phyloP scores from a whole-genome alignment of 768 basidiomycete species.

The Naganishia randhawae region DNA sequence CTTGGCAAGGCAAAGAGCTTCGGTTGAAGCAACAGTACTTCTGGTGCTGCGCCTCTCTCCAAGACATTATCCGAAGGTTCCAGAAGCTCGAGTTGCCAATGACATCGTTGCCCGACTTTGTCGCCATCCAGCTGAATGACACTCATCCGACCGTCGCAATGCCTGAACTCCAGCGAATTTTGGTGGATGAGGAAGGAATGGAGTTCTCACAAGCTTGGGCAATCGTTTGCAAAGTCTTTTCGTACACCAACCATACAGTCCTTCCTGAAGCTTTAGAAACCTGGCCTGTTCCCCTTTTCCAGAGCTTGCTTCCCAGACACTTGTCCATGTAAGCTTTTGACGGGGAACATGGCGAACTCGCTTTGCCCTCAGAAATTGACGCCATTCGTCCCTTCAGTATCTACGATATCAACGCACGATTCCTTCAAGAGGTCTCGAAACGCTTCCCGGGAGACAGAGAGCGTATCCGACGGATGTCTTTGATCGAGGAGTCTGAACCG shows the following conservation, averaged over 20 bases:
- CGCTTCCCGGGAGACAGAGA: slow-evolving; percentile 85
- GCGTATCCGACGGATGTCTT: slow-evolving; percentile 74
- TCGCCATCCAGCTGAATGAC: slow-evolving; percentile 91
- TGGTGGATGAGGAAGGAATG: slow-evolving; percentile 80
- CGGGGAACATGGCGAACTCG: neutral
- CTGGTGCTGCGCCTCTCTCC: slow-evolving; percentile 59
- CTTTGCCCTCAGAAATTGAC: slow-evolving; percentile 43
- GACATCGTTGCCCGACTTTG: slow-evolving; percentile 72
- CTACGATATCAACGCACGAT: slow-evolving; percentile 37
- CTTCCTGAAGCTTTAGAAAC: slow-evolving; percentile 68
- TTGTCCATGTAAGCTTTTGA: slow-evolving; percentile 25
- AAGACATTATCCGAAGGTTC: slow-evolving; percentile 88
- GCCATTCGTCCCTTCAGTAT: slow-evolving; percentile 28
- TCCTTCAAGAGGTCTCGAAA: slow-evolving; percentile 70
- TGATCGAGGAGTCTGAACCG: slow-evolving; percentile 90
- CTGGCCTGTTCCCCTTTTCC: slow-evolving; percentile 84
- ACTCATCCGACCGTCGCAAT: slow-evolving; percentile 95
- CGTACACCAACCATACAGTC: slow-evolving; percentile 79
- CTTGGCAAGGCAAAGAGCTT: slow-evolving; percentile 52
- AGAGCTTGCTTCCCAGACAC: slow-evolving; percentile 75
- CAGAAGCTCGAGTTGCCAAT: slow-evolving; percentile 81
- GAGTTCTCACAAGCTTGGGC: slow-evolving; percentile 80
- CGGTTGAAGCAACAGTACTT: slow-evolving; percentile 96
- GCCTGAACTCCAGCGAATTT: slow-evolving; percentile 87
- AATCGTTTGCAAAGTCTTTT: slow-evolving; percentile 84